A percentile compares a stretch with the other conserved stretches of the same genome.
phyloP scores from a whole-genome alignment of 192 early-diverging fungal genomes.

The Glomus cerebriforme region DNA sequence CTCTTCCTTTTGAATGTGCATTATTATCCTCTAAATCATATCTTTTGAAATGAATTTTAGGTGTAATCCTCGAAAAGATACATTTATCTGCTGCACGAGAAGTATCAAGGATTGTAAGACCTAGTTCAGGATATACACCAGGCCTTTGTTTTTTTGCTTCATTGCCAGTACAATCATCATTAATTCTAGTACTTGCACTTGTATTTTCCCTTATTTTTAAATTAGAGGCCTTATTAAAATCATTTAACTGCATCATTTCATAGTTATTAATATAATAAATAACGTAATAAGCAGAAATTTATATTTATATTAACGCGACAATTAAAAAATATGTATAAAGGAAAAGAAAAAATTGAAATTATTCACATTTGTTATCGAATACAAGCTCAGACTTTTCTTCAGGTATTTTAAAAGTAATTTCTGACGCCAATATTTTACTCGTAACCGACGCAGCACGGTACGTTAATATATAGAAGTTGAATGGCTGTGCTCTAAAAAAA shows the following conservation, averaged over 20 bases:
- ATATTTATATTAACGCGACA: neutral
- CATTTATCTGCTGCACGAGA: neutral
- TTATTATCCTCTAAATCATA: neutral
- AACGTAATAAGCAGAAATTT: neutral
- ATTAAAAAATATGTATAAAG: neutral
- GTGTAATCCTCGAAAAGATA: neutral
- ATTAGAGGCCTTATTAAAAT: neutral
- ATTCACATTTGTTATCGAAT: neutral
- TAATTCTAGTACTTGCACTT: neutral
- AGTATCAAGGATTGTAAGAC: neutral
- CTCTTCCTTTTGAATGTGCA: neutral
- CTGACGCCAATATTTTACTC: neutral
- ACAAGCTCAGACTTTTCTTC: neutral
- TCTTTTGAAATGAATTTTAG: neutral
- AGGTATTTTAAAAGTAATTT: neutral
- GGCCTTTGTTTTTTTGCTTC: neutral
- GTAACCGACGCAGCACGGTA: too few species aligned
- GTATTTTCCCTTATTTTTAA: neutral
- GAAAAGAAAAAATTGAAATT: neutral
- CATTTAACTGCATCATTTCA: too few species aligned
- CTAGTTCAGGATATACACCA: neutral
- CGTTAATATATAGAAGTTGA: neutral
- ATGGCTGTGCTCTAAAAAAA: too few species aligned
- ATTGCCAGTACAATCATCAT: neutral
- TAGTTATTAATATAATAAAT: too few species aligned